phyloP scores from a whole-genome alignment of 371 early-diverging fungal species.

The Lichtheimia ornata region DNA sequence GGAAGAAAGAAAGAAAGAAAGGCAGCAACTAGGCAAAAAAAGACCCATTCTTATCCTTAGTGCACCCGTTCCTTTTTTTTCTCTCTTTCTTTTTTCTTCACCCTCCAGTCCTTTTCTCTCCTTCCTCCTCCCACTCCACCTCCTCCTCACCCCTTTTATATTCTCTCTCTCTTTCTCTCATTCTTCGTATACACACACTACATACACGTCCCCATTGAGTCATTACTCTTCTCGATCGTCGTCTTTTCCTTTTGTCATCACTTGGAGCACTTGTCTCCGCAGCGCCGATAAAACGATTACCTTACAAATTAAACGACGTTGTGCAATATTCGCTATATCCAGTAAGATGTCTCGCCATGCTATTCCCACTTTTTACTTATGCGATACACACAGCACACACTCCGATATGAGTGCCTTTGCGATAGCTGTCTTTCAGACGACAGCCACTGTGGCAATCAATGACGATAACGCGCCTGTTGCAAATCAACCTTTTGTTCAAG shows the following conservation, averaged over 20 bases:
- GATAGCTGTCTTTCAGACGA: slow-evolving; percentile 30
- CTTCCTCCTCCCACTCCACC: neutral
- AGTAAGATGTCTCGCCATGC: neutral
- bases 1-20: neutral
- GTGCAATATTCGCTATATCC: slow-evolving; percentile 6
- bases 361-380: too few species aligned
- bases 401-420: slow-evolving; percentile 15
- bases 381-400: neutral
- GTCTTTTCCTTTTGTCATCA: slow-evolving; percentile 1
- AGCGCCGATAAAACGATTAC: slow-evolving; percentile 1
- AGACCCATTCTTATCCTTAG: neutral
- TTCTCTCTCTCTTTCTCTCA: neutral
- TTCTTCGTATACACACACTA: neutral
- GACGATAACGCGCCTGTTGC: slow-evolving; percentile 7
- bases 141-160: neutral
- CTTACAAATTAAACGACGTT: neutral
- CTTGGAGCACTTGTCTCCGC: too few species aligned
- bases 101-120: slow-evolving; percentile 11
- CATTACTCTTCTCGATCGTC: neutral
- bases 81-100: slow-evolving; percentile 14
- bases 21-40: neutral
- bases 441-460: slow-evolving; percentile 14
- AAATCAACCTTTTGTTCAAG: slow-evolving; percentile 23
- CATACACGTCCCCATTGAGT: neutral
- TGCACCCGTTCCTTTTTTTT: slow-evolving; percentile 12